A percentile compares a stretch with the other conserved stretches of the same genome.
phyloP scores from a whole-genome alignment of 2,329 filamentous ascomycete species.

The Diaporthe vaccinii region DNA sequence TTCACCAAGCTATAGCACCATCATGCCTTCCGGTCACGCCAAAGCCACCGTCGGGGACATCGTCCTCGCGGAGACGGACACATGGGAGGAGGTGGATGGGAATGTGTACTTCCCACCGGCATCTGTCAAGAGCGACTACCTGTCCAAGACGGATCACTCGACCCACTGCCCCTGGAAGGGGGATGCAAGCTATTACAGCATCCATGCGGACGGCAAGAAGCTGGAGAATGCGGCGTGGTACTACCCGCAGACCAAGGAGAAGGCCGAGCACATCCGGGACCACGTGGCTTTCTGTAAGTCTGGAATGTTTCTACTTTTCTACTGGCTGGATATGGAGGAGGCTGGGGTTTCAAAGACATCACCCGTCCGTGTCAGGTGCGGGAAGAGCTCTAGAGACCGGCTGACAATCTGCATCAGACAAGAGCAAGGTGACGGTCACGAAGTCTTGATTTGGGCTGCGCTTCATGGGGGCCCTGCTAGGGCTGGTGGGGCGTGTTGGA shows the following conservation, averaged over 20 bases:
- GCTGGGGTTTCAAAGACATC: neutral
- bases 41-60: constrained; percentile 63
- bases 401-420: constrained; percentile 46
- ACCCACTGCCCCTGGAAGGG: constrained; percentile 71
- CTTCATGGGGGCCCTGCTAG: constrained; percentile 23
- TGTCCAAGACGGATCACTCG: constrained; percentile 59
- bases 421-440: constrained; percentile 50
- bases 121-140: constrained; percentile 58
- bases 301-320: neutral
- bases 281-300: constrained; percentile 71
- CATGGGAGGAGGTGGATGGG: constrained; percentile 69
- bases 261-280: constrained; percentile 64
- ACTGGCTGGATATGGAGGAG: neutral
- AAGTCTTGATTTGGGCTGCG: constrained; percentile 31
- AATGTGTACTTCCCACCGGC: constrained; percentile 69
- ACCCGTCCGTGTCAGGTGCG: neutral
- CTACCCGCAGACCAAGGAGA: constrained; percentile 64
- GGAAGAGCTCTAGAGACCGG: constrained; percentile 33
- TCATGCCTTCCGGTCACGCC: constrained; percentile 46
- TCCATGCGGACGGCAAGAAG: constrained; percentile 62
- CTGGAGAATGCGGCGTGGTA: constrained; percentile 71
- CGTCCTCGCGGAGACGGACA: constrained; percentile 64
- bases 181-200: constrained; percentile 67
- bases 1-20: neutral
- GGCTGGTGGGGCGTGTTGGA: neutral